Base-by-base conservation (phyloP, 1,284 basidiomycete species). In the Tetrapyrgos nigripes region DNA sequence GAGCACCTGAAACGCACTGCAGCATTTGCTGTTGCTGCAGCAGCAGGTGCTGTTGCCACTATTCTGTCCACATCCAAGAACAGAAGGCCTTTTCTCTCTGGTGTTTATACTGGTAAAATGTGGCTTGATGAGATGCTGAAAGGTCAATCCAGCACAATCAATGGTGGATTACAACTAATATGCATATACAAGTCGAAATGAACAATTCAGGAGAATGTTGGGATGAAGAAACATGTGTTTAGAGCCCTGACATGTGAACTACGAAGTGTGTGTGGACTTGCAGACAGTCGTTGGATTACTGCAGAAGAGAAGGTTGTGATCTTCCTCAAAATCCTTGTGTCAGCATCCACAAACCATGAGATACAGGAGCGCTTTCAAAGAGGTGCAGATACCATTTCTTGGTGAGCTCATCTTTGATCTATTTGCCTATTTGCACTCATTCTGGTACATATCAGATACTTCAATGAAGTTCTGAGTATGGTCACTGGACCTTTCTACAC, bases 311-410 rank as follows among this genome's bases (percentile, higher is more conserved):
- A 70, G 55, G 55, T 71, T 23, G 66, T 61, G 8, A 68, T 67
- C 6, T 72, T 70, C 50, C 60, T 68, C 17, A 56, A 65, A 45
- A 50, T 65, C 37, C 61, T 65, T 31, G 52, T 56, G 4, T 68
- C 60, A 21, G 64, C 66, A 10, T 24, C 40, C 13, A 61, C 47
- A 21, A 60, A 37, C 19, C 48, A 59, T 13, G 29, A 66, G 29
- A 45, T 68, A 3, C 63, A 66, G 44, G 68, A 70, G 49, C 48
- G 57, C 1, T 70, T 72, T 31, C 68, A 70, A 50, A 45, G 61
- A 10, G 68, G 68, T 57, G 62, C 60, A 29, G 66, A 67, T 31
- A 72, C 70, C 14, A 70, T 72, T n/a, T 62, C 60, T 35, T 68
- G 60, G 69, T 70, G 48, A 43, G 9, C 24, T 23, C 8, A 23